Conservation (phyloP, 441 rosid genomes). For the Eutrema salsugineum region DNA sequence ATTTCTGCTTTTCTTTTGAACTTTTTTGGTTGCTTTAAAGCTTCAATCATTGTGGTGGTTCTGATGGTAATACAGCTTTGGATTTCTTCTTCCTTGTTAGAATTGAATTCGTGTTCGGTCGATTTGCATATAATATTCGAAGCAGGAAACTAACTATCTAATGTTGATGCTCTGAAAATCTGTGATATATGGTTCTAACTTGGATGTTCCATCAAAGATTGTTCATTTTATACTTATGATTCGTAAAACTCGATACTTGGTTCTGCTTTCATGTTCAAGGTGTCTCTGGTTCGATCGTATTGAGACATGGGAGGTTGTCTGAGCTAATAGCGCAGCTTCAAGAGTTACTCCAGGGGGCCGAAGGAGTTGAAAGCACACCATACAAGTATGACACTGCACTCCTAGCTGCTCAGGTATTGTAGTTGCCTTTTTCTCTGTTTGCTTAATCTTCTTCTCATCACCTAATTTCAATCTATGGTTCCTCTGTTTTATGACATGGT, state of each 20-base stretch:
- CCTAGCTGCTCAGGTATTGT: slow-evolving; percentile 76
- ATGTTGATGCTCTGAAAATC: neutral
- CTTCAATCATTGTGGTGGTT: neutral
- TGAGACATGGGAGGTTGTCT: slow-evolving; percentile 71
- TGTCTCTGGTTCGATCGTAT: slow-evolving; percentile 72
- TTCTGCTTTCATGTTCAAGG: slow-evolving; percentile 43
- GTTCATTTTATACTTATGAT: neutral
- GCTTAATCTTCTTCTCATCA: neutral
- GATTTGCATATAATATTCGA: neutral
- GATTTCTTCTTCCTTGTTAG: neutral
- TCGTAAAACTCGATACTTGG: neutral
- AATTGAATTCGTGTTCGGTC: neutral
- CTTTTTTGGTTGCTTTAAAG: neutral
- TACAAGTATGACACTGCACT: slow-evolving; percentile 56
- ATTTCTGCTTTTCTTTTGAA: neutral
- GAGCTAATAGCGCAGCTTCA: slow-evolving; percentile 83
- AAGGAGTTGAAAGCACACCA: slow-evolving; percentile 46
- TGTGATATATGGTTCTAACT: neutral
- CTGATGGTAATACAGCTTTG: neutral
- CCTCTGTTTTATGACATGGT: neutral
- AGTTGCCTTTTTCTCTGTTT: neutral
- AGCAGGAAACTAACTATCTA: neutral
- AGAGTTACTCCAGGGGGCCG: slow-evolving; percentile 71
- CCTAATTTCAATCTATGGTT: neutral
- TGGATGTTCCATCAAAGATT: neutral